These are phyloP conservation scores for Ophiostoma ulmi DNA, from an alignment of 2,329 filamentous ascomycete genomes.

Conservation along the genomic window DNA sequence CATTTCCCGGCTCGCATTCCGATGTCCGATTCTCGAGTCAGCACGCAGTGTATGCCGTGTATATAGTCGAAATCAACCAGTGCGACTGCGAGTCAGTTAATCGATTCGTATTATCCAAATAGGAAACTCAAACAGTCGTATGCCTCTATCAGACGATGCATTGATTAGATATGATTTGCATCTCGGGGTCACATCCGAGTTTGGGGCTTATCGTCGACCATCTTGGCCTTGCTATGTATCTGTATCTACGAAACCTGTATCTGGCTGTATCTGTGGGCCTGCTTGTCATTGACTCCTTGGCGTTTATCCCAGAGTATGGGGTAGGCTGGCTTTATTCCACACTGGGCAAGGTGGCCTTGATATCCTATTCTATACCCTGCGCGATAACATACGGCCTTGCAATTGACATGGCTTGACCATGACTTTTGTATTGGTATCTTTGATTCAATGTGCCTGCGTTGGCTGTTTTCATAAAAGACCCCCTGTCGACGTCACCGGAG, in stretches of 20 bases:
- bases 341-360: neutral
- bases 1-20: neutral
- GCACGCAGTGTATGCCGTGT: neutral
- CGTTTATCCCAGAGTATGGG: neutral
- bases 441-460: neutral
- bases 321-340: neutral
- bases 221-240: neutral
- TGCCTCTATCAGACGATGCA: neutral
- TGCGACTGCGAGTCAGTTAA: neutral
- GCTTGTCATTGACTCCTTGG: neutral
- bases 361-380: neutral
- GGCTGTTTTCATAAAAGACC: neutral
- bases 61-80: neutral
- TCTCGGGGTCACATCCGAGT: neutral
- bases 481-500: neutral
- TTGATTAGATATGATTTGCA: neutral
- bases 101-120: neutral
- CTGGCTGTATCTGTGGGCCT: neutral
- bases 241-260: no score
- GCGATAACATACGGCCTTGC: neutral
- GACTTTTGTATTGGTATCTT: neutral
- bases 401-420: neutral
- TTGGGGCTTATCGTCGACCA: neutral
- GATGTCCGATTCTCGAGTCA: neutral
- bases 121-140: neutral